Base-by-base conservation (phyloP, 805 yeast species). In the Kregervanrija delftensis region DNA sequence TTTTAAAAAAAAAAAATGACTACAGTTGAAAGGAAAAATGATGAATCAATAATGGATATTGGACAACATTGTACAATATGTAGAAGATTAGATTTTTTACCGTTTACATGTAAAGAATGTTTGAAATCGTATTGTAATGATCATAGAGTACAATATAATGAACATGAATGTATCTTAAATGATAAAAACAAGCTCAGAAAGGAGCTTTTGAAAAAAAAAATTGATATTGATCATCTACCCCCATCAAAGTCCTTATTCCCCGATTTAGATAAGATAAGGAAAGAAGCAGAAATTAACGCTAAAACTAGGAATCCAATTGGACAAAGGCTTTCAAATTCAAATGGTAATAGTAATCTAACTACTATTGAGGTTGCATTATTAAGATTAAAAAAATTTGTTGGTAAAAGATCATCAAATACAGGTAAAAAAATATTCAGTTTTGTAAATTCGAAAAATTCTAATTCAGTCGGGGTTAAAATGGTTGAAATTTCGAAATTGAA, bases 31-130 rank as follows among this genome's bases (percentile, higher is more conserved):
- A 14, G 33, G 13, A 42, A 48, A 13, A 53, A 49, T 37, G 64
- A 60, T 32, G 60, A 60, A n/a, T 55, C 64, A 8, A 59, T 79
- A 49, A 63, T 80, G 59, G 74, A 80, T 40, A 70, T 80, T 5
- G 86, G 86, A n/a, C 60, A 71, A 46, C 76, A 77, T 53, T 80
- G 86, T 57, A 53, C 58, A 28, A 61, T 69, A 13, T 80, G 86
- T 56, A 64, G 70, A 39, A 67, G 65, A 48, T 61, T 78, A 6
- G 86, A 80, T 56, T 80, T 79, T 50, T 61, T 80, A 30, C 86
- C 86, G 13, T 79, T 70, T 55, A 59, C 59, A 13, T 80, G 86
- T 56, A 73, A 53, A 4, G 40, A 71, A 37, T 68, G 65, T 42
- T 55, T 67, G 10, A 51, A 56, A 17, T 60, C 68, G 2, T 79